Evolutionary conservation across 495 filamentous ascomycete species (phyloP).

Genomic region (Pseudevernia furfuracea): DNA sequence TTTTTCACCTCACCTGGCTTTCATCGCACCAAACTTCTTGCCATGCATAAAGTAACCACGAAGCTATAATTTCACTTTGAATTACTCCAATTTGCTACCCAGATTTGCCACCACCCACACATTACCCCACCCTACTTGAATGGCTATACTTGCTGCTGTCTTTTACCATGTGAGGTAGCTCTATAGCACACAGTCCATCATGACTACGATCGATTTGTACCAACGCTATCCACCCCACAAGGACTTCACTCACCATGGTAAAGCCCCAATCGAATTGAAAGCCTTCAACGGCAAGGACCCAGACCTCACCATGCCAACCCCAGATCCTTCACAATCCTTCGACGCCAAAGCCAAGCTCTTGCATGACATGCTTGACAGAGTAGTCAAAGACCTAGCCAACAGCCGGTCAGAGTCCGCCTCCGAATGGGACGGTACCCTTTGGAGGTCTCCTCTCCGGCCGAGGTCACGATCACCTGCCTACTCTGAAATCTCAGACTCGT

Average conservation of each 20-base stretch:
- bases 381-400: neutral
- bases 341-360: neutral
- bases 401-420: neutral
- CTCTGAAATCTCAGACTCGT: slow-evolving; percentile 1
- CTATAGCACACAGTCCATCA: neutral
- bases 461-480: slow-evolving; percentile 2
- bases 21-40: neutral
- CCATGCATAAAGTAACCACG: neutral
- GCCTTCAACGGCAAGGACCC: neutral
- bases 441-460: neutral
- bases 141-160: neutral
- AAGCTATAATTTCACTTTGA: neutral
- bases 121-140: neutral
- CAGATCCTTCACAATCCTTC: neutral
- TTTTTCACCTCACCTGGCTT: neutral
- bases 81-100: neutral
- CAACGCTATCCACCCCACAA: neutral
- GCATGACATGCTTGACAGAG: neutral
- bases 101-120: neutral
- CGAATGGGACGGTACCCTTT: neutral
- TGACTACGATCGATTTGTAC: neutral
- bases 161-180: neutral
- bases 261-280: neutral
- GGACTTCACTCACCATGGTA: neutral
- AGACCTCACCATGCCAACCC: neutral